A percentile compares a stretch with the other conserved stretches of the same genome.
These are phyloP conservation scores for Phycomyces nitens DNA, from an alignment of 192 early-diverging fungal genomes.

Conservation along the genomic window DNA sequence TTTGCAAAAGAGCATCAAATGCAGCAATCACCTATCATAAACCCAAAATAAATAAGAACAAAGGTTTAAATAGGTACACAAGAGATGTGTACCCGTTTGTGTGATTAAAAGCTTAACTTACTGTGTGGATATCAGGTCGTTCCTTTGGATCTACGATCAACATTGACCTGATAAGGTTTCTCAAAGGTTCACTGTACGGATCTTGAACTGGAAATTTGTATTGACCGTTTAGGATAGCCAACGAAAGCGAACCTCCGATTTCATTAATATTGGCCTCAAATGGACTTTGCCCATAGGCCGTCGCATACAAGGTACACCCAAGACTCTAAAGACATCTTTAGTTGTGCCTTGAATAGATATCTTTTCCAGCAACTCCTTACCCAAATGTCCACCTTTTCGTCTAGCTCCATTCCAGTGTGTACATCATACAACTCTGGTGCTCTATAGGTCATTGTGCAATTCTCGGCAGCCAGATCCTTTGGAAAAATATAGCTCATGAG, in stretches of 20 bases:
- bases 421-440: slow-evolving; percentile 79
- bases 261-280: slow-evolving; percentile 65
- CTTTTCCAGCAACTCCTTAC: slow-evolving; percentile 25
- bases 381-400: slow-evolving; percentile 76
- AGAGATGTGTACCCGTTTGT: neutral
- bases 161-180: slow-evolving; percentile 54
- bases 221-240: slow-evolving; percentile 63
- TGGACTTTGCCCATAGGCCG: slow-evolving; percentile 62
- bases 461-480: slow-evolving; percentile 60
- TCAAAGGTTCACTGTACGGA: slow-evolving; percentile 50
- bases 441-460: slow-evolving; percentile 68
- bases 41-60: neutral
- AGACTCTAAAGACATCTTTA: slow-evolving; percentile 44
- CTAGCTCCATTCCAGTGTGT: slow-evolving; percentile 49
- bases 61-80: neutral
- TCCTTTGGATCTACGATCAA: slow-evolving; percentile 53
- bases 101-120: slow-evolving; percentile 3
- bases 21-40: neutral
- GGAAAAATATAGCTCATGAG: neutral
- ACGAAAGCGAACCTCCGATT: slow-evolving; percentile 61
- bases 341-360: neutral
- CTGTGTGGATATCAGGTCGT: slow-evolving; percentile 52
- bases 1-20: neutral
- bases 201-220: slow-evolving; percentile 46
- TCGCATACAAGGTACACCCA: slow-evolving; percentile 66